Evolutionary conservation across 495 filamentous ascomycete species (phyloP), one percentile per base, ranked within the genome.

Genomic region (Xylaria palmicola): DNA sequence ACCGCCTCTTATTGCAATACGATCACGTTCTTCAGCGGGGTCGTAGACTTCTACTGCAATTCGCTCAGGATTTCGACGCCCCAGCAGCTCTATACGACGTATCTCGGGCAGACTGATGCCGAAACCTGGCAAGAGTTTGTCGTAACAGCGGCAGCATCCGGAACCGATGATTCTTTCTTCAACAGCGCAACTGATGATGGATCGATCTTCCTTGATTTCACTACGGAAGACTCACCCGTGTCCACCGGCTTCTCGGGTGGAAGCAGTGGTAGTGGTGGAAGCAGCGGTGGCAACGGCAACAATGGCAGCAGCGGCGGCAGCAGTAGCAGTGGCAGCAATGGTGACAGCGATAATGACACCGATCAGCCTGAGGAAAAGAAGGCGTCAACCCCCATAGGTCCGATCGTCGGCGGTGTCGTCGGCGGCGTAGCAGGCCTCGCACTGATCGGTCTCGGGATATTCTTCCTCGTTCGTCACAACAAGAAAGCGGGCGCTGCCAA

Each of bases 371-470:
- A 3, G 7, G 3, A 37, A 7, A 54, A 55, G 30, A 50, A 49
- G 6, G 73, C 73, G 3, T 66, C 68, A n/a, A 71, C 68, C 1
- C 71, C 70, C 24, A 57, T 75, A 20, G 76, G 75, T 15, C 72
- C 78, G 48, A 79, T 83, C 41, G 77, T 75, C 8, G 81, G 81
- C 12, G 81, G 81, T 37, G 76, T 77, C 24, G 72, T 82, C 6
- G 81, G 81, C 32, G 81, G 79, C 20, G 67, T 81, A 29, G 80
- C 62, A 9, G 74, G 67, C 20, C 60, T 79, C n/a, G 73, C 69
- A 6, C 65, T 82, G n/a, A 65, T 75, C 55, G 72, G 65, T 6
- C 52, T 80, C 9, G 76, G 62, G 32, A 62, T 74, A 40, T 66
- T 75, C 60, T 75, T 77, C 65, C 41, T 81, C 27, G 19, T 75